Evolutionary conservation across 78 protist species (phyloP).

Genomic region (Planoprotostelium fungivorum): DNA sequence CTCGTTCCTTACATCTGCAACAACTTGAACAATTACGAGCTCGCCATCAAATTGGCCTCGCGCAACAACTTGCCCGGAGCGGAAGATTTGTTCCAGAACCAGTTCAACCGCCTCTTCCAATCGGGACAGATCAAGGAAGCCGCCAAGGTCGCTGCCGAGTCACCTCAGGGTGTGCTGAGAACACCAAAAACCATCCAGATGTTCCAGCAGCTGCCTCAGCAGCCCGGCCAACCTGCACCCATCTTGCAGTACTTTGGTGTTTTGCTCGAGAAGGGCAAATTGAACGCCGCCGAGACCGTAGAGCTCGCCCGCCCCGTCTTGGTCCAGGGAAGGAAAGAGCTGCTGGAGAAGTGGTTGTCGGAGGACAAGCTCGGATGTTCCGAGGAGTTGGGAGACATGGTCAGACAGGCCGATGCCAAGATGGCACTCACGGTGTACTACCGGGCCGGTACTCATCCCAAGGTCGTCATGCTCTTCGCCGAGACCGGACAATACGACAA

Average conservation of each 20-base stretch:
- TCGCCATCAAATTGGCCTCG: constrained; percentile 89
- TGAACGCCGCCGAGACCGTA: constrained; percentile 91
- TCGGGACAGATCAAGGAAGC: constrained; percentile 83
- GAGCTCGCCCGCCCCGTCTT: constrained; percentile 94
- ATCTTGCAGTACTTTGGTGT: constrained; percentile 91
- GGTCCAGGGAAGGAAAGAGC: constrained; percentile 76
- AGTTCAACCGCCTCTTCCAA: constrained; percentile 78
- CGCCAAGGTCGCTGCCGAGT: constrained; percentile 84
- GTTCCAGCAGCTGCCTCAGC: constrained; percentile 76
- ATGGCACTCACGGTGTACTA: constrained; percentile 91
- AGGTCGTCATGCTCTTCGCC: constrained; percentile 88
- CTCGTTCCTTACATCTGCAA: constrained; percentile 84
- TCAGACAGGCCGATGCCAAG: constrained; percentile 61
- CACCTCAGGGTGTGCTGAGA: constrained; percentile 86
- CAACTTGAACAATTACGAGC: constrained; percentile 69
- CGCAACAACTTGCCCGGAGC: constrained; percentile 93
- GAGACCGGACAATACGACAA: constrained; percentile 89
- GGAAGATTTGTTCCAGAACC: constrained; percentile 79
- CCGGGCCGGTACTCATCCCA: constrained; percentile 69
- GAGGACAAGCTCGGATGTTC: constrained; percentile 95
- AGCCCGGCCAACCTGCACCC: constrained; percentile 80
- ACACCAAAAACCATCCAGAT: constrained; percentile 86
- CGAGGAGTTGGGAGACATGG: constrained; percentile 97
- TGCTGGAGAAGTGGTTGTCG: constrained; percentile 90
- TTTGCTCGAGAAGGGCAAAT: constrained; percentile 87